These are phyloP conservation scores for Alliaria petiolata DNA, from an alignment of 345 rosid genomes.

Conservation along the genomic window DNA sequence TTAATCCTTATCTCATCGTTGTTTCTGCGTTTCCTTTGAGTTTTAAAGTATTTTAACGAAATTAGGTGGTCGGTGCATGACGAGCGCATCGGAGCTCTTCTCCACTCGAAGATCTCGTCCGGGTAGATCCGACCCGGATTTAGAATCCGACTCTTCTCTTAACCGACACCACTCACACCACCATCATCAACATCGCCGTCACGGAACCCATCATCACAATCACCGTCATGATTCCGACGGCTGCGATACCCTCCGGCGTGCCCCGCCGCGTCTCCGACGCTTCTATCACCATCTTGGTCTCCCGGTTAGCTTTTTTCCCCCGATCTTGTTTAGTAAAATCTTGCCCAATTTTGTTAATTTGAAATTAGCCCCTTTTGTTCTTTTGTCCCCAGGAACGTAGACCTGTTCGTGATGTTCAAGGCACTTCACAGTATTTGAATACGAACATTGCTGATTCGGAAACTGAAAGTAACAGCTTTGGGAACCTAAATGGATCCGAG, in stretches of 20 bases:
- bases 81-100: slow-evolving; percentile 91
- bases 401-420: slow-evolving; percentile 38
- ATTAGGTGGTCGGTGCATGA: slow-evolving; percentile 48
- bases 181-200: slow-evolving; percentile 41
- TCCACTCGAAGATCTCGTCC: slow-evolving; percentile 73
- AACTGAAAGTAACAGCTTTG: slow-evolving; percentile 38
- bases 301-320: slow-evolving; percentile 38
- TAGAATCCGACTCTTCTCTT: slow-evolving; percentile 36
- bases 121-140: slow-evolving; percentile 48
- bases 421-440: slow-evolving; percentile 34
- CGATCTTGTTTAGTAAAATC: neutral
- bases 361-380: neutral
- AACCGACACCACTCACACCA: slow-evolving; percentile 42
- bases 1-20: slow-evolving; percentile 13
- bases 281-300: slow-evolving; percentile 31
- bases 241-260: slow-evolving; percentile 55
- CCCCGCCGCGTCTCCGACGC: slow-evolving; percentile 51
- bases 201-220: slow-evolving; percentile 36
- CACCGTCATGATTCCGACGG: slow-evolving; percentile 60
- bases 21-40: neutral
- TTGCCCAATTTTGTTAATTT: neutral
- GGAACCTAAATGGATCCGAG: slow-evolving; percentile 41
- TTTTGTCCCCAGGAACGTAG: slow-evolving; percentile 48
- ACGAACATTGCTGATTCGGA: slow-evolving; percentile 39
- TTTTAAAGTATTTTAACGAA: neutral